Evolutionary conservation across 169 alveolate species (phyloP).

Genomic region (Plasmodium cynomolgi): DNA sequence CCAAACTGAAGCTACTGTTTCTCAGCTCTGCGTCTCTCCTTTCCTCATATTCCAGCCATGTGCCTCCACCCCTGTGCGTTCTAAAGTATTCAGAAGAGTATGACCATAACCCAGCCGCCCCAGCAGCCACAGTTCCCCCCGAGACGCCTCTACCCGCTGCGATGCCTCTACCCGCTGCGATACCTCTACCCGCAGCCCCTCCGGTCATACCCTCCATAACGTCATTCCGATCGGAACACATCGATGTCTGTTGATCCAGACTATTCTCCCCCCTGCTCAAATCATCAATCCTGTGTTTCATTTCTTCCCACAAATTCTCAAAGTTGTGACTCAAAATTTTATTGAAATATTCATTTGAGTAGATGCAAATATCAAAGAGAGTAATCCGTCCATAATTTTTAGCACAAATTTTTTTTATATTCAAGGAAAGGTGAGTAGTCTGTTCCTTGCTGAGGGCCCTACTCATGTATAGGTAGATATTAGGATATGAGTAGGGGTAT

Average conservation of each 20-base stretch:
- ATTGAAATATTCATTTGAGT: conserved; percentile 25
- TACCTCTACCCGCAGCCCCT: not conserved
- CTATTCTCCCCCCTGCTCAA: not conserved
- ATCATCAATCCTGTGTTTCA: conserved; percentile 43
- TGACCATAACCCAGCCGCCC: not conserved
- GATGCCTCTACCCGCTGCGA: not conserved
- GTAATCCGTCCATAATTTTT: conserved; percentile 68
- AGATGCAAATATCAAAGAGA: conserved; percentile 44
- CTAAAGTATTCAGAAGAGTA: not conserved
- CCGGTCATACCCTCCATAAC: not conserved
- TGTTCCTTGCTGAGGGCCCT: conserved; percentile 26
- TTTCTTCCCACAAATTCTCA: conserved; percentile 63
- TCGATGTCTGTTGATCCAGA: not conserved
- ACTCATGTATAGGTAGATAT: conserved; percentile 11
- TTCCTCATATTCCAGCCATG: not conserved
- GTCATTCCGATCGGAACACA: not conserved
- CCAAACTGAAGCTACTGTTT: not conserved
- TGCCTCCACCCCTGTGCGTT: not conserved
- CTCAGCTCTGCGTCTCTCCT: not conserved
- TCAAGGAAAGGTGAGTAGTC: not conserved
- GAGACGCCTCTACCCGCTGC: not conserved
- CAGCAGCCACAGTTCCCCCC: not conserved
- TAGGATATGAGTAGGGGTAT: conserved; percentile 57
- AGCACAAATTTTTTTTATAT: conserved; percentile 44
- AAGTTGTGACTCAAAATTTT: conserved; percentile 8